Conservation (phyloP, 805 yeast species). For the Wickerhamomyces canadensis region DNA sequence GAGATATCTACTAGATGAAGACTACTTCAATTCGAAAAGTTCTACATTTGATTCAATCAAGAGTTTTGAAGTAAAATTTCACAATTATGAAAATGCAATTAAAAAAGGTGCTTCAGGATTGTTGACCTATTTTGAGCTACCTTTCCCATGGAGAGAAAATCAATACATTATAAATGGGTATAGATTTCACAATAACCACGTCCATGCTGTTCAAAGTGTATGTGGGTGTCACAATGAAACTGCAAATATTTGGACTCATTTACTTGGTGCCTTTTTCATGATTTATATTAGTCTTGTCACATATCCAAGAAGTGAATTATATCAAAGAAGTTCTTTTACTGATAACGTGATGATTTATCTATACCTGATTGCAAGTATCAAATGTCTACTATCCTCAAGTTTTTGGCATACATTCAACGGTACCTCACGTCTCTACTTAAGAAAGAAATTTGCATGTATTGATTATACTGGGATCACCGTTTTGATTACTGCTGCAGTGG, state of each 20-base stretch:
- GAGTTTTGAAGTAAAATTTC: slow-evolving; percentile 30
- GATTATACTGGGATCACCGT: slow-evolving; percentile 94
- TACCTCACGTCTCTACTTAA: slow-evolving; percentile 53
- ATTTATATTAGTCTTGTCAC: slow-evolving; percentile 51
- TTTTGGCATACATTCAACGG: slow-evolving; percentile 91
- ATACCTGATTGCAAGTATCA: slow-evolving; percentile 66
- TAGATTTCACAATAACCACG: slow-evolving; percentile 66
- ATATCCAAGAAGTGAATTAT: slow-evolving; percentile 58
- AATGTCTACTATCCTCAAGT: slow-evolving; percentile 73
- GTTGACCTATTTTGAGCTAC: slow-evolving; percentile 80
- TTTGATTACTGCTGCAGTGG: slow-evolving; percentile 81
- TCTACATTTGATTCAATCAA: slow-evolving; percentile 17
- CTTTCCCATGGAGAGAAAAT: slow-evolving; percentile 91
- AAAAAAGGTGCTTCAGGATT: slow-evolving; percentile 38
- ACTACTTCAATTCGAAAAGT: slow-evolving; percentile 2
- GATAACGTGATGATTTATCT: slow-evolving; percentile 52
- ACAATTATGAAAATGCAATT: slow-evolving; percentile 43
- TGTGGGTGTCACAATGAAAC: slow-evolving; percentile 77
- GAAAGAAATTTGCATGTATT: slow-evolving; percentile 82
- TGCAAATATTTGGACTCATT: slow-evolving; percentile 90
- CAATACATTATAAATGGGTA: slow-evolving; percentile 80
- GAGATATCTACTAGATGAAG: slow-evolving; percentile 13
- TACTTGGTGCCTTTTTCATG: slow-evolving; percentile 60
- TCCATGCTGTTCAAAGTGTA: slow-evolving; percentile 54
- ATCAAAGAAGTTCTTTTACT: slow-evolving; percentile 29